Base-by-base conservation (phyloP, 169 alveolate species). In the Eimeria maxima region DNA sequence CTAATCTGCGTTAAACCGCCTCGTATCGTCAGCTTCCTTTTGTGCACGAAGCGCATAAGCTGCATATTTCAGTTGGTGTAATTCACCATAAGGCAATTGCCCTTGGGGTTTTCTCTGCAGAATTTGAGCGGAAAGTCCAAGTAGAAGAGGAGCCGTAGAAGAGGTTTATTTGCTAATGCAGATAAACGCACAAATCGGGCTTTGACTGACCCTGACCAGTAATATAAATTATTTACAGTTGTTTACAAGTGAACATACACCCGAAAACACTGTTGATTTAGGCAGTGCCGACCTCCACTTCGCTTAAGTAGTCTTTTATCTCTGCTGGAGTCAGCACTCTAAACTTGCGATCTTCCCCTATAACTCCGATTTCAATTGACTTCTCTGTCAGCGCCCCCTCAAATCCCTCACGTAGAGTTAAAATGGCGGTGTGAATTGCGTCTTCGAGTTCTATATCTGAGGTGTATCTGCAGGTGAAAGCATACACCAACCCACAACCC, bases 371-470 rank as follows among this genome's bases (percentile, higher is more conserved):
- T 97, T 99, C 99, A 57, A 99, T 99, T 96, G 99, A 99, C 89
- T 99, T 98, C 42, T 99, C 99, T 89, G 98, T 99, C 98, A 99
- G 97, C 93, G 99, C 99, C 60, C 99, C 99, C 96, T 99, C 99
- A 94, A 98, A 99, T 10, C 99, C 99, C 96, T 98, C 98, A 96
- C 98, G 98, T 96, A 98, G 94, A 10, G 99, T 98, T 95, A 97
- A 97, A 55, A 98, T 98, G n/a, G 99, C 99, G 55, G 99, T 99
- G 97, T 98, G 99, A 65, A 99, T 97, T 45, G 99, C 99, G 96
- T 99, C 99, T 96, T 99, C 99, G 74, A 99, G 98, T 96, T 98
- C 99, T 71, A 98, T 95, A 47, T 99, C 99, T 38, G 98, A 98
- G 96, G 97, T 98, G 97, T 99, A 99, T 84, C 97, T 95, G 95